Evolutionary conservation across 2,329 filamentous ascomycete species (phyloP), one percentile per base, ranked within the genome.

Genomic region (Rachicladosporium sp.): DNA sequence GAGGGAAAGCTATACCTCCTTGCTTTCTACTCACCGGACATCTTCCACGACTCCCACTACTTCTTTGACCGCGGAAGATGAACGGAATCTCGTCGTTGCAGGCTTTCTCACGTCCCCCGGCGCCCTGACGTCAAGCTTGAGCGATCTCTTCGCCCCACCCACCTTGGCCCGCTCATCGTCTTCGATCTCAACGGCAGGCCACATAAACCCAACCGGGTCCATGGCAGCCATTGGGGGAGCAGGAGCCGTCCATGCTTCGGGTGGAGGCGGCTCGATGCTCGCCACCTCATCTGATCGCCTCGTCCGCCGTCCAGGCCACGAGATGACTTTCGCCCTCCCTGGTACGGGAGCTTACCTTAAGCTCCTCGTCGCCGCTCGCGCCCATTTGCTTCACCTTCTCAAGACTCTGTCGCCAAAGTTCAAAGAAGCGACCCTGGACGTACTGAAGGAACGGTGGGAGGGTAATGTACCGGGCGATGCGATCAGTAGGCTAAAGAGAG

Each of bases 401-500:
- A 64, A 63, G 10, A 74, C 73, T 54, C 60, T 64, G 31, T 74
- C 73, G 9, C 58, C 58, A 1, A 70, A 67, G 40, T 76, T 71
- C 59, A 70, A 71, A 33, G 80, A 85, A 59, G 72, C 71, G 27
- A 75, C 80, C 1, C 69, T 80, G 57, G 62, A 64, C 31, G 61
- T 76, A 47, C 62, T 87, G 31, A 66, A 67, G 31, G 80, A 86
- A 57, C 70, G 76, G 37, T 87, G 82, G 74, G 76, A 86, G 46
- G 81, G 80, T 9, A 78, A 78, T 3, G 60, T 74, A n/a, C 61
- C 63, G 2, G 64, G 67, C 12, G 68, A 70, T 47, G 54, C 57
- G 4, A 59, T 64, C 12, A 64, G 63, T 27, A 57, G 62, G 42
- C 66, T 66, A 11, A 76, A 72, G 59, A 66, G 64, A 42, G 61